Percentiles rank a stretch among this genome's conserved stretches.
These are phyloP conservation scores for Lagenidium sp. DNA, from an alignment of 352 stramenopile species.

Conservation along the genomic window DNA sequence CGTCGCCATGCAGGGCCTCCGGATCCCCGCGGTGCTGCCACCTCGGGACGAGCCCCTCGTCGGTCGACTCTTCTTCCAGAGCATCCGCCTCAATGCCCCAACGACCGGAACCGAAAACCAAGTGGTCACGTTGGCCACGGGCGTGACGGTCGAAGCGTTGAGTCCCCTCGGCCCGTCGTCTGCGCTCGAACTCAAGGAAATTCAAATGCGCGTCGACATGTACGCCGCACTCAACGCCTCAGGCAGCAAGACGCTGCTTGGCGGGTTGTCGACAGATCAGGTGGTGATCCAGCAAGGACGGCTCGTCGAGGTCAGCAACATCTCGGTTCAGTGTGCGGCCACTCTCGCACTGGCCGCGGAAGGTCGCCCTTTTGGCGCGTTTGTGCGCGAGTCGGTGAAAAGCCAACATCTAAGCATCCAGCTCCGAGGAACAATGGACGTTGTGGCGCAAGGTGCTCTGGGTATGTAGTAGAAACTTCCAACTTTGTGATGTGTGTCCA, in stretches of 20 bases:
- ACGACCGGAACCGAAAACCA: slow-evolving; percentile 32
- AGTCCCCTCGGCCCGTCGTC: slow-evolving; percentile 58
- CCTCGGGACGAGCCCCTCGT: slow-evolving; percentile 53
- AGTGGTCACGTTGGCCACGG: slow-evolving; percentile 30
- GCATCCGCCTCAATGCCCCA: slow-evolving; percentile 39
- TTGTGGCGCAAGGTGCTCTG: slow-evolving; percentile 53
- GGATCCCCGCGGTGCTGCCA: slow-evolving; percentile 48
- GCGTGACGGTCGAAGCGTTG: slow-evolving; percentile 51
- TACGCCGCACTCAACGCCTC: slow-evolving; percentile 7
- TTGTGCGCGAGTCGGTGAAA: slow-evolving; percentile 57
- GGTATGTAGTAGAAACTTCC: slow-evolving; percentile 17
- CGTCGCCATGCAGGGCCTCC: slow-evolving; percentile 55
- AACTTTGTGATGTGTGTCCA: too few relatives aligned
- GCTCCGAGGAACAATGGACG: slow-evolving; percentile 43
- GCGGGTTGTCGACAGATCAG: slow-evolving; percentile 33
- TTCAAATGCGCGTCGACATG: slow-evolving; percentile 54
- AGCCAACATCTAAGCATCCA: slow-evolving; percentile 32
- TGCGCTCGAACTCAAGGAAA: slow-evolving; percentile 37
- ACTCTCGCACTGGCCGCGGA: slow-evolving; percentile 27
- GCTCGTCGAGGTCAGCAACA: slow-evolving; percentile 52
- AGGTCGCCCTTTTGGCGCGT: slow-evolving; percentile 45
- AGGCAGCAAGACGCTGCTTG: slow-evolving; percentile 25
- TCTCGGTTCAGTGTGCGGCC: slow-evolving; percentile 57
- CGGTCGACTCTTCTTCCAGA: slow-evolving; percentile 52
- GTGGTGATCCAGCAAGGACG: slow-evolving; percentile 47